phyloP scores from a whole-genome alignment of 208 protist species.

The Leishmania gerbilli region DNA sequence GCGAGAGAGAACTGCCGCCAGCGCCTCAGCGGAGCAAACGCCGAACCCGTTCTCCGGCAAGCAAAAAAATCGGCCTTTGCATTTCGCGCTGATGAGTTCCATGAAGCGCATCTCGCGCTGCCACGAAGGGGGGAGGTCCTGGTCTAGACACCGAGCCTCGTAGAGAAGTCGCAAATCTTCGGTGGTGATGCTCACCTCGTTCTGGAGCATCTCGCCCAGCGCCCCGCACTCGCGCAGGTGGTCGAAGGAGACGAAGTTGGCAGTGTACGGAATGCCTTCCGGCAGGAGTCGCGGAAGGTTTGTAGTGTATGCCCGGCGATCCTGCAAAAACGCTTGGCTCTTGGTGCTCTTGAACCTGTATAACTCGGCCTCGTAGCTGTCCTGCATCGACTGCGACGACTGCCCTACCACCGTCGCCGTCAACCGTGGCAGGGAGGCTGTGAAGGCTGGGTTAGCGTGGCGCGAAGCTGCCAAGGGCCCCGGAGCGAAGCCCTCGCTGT shows the following conservation, averaged over 20 bases:
- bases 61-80: slow-evolving; percentile 87
- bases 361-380: slow-evolving; percentile 36
- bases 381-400: not conserved
- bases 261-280: slow-evolving; percentile 81
- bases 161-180: slow-evolving; percentile 85
- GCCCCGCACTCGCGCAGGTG: slow-evolving; percentile 67
- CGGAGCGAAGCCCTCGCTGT: not conserved
- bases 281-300: slow-evolving; percentile 78
- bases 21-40: slow-evolving; percentile 62
- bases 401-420: too few species aligned
- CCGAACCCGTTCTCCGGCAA: slow-evolving; percentile 90
- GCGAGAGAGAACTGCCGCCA: slow-evolving; percentile 76
- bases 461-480: not conserved
- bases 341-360: slow-evolving; percentile 80
- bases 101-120: slow-evolving; percentile 92
- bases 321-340: slow-evolving; percentile 70
- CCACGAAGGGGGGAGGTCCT: slow-evolving; percentile 77
- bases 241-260: slow-evolving; percentile 89
- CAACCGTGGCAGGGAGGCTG: not conserved
- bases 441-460: not conserved
- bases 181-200: slow-evolving; percentile 74
- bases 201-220: slow-evolving; percentile 41
- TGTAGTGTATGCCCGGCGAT: slow-evolving; percentile 38
- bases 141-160: slow-evolving; percentile 88
- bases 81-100: slow-evolving; percentile 89